phyloP scores from a whole-genome alignment of 2,329 filamentous ascomycete genomes.

The Thelonectria olida region DNA sequence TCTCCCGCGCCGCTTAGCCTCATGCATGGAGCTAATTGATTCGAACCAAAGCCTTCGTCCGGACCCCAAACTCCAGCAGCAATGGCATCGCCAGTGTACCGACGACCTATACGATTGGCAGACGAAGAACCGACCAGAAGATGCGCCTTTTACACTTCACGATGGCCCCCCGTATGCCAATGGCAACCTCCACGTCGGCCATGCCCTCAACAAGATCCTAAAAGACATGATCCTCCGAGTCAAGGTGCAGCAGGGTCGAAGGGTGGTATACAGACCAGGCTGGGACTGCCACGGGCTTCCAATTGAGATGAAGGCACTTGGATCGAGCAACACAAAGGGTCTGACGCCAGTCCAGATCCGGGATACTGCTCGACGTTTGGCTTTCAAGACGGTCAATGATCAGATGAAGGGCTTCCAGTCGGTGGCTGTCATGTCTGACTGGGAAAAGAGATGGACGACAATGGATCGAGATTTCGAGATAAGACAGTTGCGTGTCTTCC shows the following conservation, averaged over 20 bases:
- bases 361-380: constrained; percentile 70
- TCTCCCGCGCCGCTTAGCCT: neutral
- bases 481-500: constrained; percentile 78
- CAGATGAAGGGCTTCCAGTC: constrained; percentile 79
- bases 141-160: constrained; percentile 80
- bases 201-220: constrained; percentile 95
- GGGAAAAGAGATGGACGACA: constrained; percentile 79
- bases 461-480: constrained; percentile 82
- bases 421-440: constrained; percentile 84
- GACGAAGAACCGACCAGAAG: constrained; percentile 61
- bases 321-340: constrained; percentile 54
- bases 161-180: constrained; percentile 98
- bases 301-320: constrained; percentile 94
- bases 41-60: constrained; percentile 58
- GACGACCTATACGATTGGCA: constrained; percentile 95
- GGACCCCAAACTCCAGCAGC: constrained; percentile 56
- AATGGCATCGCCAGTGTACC: constrained; percentile 79
- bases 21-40: constrained; percentile 29
- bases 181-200: constrained; percentile 88
- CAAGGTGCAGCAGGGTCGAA: constrained; percentile 75
- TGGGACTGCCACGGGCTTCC: constrained; percentile 99
- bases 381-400: constrained; percentile 71
- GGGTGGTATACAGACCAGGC: constrained; percentile 85
- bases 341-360: constrained; percentile 69
- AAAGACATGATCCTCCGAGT: constrained; percentile 92